Conservation (phyloP, 2,329 filamentous ascomycete species). For the Mycogone perniciosa region DNA sequence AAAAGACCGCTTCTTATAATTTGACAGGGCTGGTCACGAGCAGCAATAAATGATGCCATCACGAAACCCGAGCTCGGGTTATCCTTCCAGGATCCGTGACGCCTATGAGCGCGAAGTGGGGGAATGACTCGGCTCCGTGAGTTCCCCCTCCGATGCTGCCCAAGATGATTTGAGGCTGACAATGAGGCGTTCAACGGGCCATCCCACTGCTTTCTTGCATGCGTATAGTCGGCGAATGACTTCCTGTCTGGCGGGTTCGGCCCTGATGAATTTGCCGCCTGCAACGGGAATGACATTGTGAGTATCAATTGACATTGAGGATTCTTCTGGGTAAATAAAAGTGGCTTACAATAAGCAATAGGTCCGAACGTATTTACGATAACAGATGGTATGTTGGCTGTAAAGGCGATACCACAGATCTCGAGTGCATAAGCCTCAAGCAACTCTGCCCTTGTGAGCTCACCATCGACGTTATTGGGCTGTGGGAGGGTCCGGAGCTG, state of each 20-base stretch:
- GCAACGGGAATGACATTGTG: background rate
- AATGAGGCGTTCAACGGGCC: constrained; percentile 33
- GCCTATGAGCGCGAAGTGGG: background rate
- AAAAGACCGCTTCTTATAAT: background rate
- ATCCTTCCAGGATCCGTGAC: constrained; percentile 9
- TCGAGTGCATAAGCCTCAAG: constrained; percentile 30
- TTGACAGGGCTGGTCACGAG: background rate
- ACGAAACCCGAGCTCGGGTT: constrained; percentile 27
- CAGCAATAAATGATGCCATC: constrained; percentile 5
- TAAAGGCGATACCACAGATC: constrained; percentile 40
- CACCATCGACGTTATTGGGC: background rate
- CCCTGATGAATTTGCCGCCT: constrained; percentile 28
- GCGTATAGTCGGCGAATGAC: constrained; percentile 26
- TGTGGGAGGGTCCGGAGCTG: constrained; percentile 9
- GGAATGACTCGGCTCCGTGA: background rate
- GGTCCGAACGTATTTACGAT: constrained; percentile 44
- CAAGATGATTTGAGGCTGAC: constrained; percentile 24
- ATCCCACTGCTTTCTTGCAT: constrained; percentile 30
- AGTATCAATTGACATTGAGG: background rate
- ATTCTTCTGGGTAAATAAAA: background rate
- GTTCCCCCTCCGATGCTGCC: constrained; percentile 10
- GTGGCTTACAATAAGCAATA: constrained; percentile 37
- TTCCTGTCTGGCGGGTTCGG: constrained; percentile 24
- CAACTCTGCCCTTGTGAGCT: constrained; percentile 17
- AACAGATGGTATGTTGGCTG: constrained; percentile 35